Evolutionary conservation across 1,284 basidiomycete species (phyloP).

Genomic region (Ustilago xerochloae): DNA sequence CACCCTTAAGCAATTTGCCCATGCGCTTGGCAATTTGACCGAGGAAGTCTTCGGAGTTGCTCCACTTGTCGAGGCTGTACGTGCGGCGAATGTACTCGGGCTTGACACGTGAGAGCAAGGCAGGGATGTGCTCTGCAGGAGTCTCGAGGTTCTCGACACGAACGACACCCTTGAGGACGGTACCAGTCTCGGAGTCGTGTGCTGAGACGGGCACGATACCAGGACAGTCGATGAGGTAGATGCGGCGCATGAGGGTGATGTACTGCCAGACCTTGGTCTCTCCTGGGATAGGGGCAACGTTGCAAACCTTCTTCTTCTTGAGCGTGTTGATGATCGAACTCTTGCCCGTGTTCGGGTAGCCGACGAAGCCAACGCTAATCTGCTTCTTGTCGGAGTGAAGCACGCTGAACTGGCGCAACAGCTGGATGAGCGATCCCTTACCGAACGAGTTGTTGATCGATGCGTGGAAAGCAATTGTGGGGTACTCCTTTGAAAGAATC

Average conservation of each 20-base stretch:
- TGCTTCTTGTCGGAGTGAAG: constrained; percentile 99
- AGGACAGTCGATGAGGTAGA: constrained; percentile 99
- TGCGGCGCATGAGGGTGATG: constrained; percentile 92
- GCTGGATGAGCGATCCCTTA: constrained; percentile 96
- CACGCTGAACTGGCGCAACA: constrained; percentile 94
- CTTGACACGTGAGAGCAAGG: constrained; percentile 87
- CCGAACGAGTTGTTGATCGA: constrained; percentile 99
- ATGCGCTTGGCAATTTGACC: constrained; percentile 88
- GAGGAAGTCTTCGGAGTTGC: constrained; percentile 77
- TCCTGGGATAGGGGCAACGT: constrained; percentile 94
- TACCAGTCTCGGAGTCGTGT: constrained; percentile 90
- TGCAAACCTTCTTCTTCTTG: constrained; percentile 97
- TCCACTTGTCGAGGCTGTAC: constrained; percentile 75
- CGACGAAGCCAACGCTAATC: constrained; percentile 96
- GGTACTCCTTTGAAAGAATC: constrained; percentile 91
- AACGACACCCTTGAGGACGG: constrained; percentile 95
- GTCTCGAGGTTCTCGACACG: constrained; percentile 94
- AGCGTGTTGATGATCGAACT: constrained; percentile 97
- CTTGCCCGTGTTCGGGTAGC: constrained; percentile 99
- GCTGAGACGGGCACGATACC: constrained; percentile 94
- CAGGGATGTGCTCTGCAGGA: constrained; percentile 92
- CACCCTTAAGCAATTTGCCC: constrained; percentile 90
- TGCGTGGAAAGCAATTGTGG: constrained; percentile 97
- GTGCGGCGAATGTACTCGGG: constrained; percentile 92
- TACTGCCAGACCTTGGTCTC: constrained; percentile 99